phyloP scores from a whole-genome alignment of 495 filamentous ascomycete species.

The Aspergillus sparsus region DNA sequence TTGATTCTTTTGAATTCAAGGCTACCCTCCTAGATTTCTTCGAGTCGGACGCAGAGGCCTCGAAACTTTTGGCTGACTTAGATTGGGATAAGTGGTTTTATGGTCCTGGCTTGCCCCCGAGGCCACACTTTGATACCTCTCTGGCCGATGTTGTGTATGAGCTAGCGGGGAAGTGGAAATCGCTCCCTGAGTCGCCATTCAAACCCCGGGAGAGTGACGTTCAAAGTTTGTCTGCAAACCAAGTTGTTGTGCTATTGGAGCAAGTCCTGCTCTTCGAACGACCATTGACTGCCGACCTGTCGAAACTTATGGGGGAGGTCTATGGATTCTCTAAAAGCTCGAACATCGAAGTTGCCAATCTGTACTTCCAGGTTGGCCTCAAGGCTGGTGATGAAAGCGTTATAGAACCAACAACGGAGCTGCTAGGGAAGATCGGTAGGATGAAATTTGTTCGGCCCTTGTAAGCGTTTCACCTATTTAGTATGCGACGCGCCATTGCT shows the following conservation, averaged over 20 bases:
- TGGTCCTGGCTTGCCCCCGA: conserved; percentile 79
- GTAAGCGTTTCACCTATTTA: conserved; percentile 35
- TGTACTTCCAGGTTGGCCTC: conserved; percentile 77
- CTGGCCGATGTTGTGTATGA: conserved; percentile 83
- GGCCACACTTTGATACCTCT: conserved; percentile 86
- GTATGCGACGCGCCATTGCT: conserved; percentile 9
- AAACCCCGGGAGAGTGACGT: conserved; percentile 69
- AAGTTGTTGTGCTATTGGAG: conserved; percentile 88
- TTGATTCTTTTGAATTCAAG: conserved; percentile 93
- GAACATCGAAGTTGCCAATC: conserved; percentile 81
- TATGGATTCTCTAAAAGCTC: conserved; percentile 69
- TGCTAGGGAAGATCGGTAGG: conserved; percentile 79
- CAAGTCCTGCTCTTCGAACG: conserved; percentile 62
- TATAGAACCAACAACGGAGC: conserved; percentile 67
- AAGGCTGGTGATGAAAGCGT: conserved; percentile 65
- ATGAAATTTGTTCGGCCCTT: conserved; percentile 97
- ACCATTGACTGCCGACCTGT: conserved; percentile 61
- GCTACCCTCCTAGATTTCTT: conserved; percentile 85
- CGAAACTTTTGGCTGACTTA: conserved; percentile 64
- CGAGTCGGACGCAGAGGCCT: conserved; percentile 60
- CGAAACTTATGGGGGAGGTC: conserved; percentile 65
- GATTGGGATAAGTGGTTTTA: conserved; percentile 93
- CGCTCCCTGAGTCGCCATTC: conserved; percentile 52
- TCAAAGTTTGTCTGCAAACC: conserved; percentile 72
- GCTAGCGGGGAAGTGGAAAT: conserved; percentile 78